Conservation (phyloP, 345 rosid genomes). For the Eucalyptus erythrocorys region DNA sequence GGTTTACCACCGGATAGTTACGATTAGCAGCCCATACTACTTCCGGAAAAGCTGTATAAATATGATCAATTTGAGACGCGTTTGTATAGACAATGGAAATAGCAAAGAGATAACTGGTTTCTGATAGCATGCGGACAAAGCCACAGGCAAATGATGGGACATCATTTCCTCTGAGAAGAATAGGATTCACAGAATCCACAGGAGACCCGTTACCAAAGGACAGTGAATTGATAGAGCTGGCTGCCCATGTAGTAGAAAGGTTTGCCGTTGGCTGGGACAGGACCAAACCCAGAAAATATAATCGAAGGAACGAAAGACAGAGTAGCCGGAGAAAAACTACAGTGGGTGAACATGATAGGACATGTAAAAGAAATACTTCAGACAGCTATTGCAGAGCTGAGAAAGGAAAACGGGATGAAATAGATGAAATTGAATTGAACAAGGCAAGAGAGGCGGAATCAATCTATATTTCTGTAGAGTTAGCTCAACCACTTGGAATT, state of each 20-base stretch:
- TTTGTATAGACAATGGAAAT: background rate
- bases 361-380: background rate
- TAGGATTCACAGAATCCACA: background rate
- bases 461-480: background rate
- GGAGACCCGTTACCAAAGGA: background rate
- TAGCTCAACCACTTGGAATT: background rate
- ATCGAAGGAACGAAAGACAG: background rate
- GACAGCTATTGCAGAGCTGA: background rate
- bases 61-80: background rate
- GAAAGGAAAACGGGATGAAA: background rate
- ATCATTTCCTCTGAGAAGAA: background rate
- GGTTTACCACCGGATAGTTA: background rate
- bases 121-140: background rate
- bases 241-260: background rate
- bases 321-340: background rate
- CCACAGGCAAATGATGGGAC: background rate
- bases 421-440: background rate
- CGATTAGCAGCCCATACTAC: slow-evolving; percentile 20
- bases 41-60: background rate
- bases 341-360: background rate
- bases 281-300: background rate
- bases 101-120: background rate
- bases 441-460: background rate
- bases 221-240: background rate
- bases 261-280: background rate